Evolutionary conservation across 176 grass and related monocot species (phyloP), one percentile per base, ranked within the genome.

Genomic region (Panicum miliaceum): DNA sequence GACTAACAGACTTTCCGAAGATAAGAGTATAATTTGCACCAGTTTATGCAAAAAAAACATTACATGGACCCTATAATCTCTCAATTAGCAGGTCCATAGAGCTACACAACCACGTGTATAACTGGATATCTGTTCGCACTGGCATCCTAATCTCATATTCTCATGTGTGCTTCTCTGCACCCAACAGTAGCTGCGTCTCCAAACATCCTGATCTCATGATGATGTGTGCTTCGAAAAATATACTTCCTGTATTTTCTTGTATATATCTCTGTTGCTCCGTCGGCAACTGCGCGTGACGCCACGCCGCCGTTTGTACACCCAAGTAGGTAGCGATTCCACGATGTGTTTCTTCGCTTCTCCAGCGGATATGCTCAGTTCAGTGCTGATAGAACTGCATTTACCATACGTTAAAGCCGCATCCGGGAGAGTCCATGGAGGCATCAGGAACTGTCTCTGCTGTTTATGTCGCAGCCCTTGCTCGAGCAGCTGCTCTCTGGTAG

Each of bases 401-500:
- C 22, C 41, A 38, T 68, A 50, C 20, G 32, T 27, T 20, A 3
- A 26, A 70, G 46, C 61, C 25, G 27, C 43, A 54, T 71, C 47
- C 6, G 6, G 9, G 29, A 32, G 58, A 54, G 22, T 29, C 41
- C 37, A 43, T 10, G 27, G 43, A 71, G 36, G 73, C 42, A 46
- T 61, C 48, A 78, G 22, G 47, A 75, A 27, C 38, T 34, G 74
- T 52, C 77, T 58, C 80, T 83, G 87, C 18, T 72, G 77, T 48
- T 63, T 19, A 82, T 18, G 91, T 72, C 59, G 51, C 53, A 52
- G 91, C 81, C 82, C 91, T 95, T 58, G 96, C 93, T 87, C 87
- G 92, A 81, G 67, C 79, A 20, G 74, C 84, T n/a, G 96, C 86
- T 60, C 77, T 92, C 4, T 92, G 76, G 64, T 95, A 98, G 75